Conservation (phyloP, 306 rosid species). For the Quercus engelmannii region DNA sequence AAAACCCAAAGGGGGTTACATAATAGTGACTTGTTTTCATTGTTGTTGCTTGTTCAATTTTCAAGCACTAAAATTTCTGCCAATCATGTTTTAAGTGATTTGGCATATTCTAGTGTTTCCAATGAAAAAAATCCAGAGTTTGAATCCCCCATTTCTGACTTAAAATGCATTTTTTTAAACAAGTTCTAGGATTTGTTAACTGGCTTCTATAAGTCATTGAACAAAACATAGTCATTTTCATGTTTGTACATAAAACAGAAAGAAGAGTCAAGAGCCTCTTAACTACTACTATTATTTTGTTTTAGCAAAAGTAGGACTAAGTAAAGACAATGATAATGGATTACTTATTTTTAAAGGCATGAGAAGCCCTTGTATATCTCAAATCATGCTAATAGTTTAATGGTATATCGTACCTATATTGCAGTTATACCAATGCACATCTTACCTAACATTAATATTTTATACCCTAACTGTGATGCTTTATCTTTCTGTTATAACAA, state of each 20-base stretch:
- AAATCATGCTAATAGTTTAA: conserved; percentile 6
- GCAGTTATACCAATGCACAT: conserved; percentile 20
- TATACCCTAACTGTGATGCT: background rate
- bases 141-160: too few relatives aligned
- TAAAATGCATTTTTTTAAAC: too few relatives aligned
- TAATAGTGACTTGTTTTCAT: background rate
- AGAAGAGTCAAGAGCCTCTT: background rate
- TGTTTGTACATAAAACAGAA: background rate
- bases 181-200: background rate
- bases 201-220: background rate
- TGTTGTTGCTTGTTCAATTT: background rate
- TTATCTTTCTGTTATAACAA: conserved; percentile 15
- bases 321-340: background rate
- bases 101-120: too few relatives aligned
- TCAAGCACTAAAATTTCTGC: background rate
- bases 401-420: conserved; percentile 1
- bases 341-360: background rate
- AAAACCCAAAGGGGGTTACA: background rate
- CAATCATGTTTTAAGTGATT: too few relatives aligned
- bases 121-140: too few relatives aligned
- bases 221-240: too few relatives aligned
- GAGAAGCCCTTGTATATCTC: background rate
- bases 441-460: conserved; percentile 19
- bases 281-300: background rate
- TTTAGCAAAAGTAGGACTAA: too few relatives aligned